Conservation (phyloP, 805 yeast genomes). For the Saturnispora sekii region DNA sequence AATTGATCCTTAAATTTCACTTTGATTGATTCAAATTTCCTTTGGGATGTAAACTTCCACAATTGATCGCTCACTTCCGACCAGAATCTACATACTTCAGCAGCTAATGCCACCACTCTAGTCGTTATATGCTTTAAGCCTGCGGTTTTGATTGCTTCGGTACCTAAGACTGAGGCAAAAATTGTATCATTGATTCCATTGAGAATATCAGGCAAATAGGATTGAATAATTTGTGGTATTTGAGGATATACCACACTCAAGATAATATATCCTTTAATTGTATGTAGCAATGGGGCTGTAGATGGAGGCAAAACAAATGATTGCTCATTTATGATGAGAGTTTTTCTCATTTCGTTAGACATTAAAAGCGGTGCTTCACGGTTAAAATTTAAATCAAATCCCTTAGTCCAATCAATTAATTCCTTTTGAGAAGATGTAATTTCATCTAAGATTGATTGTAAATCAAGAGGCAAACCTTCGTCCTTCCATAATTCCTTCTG, state of each 20-base stretch:
- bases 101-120: conserved; percentile 57
- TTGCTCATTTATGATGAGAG: conserved; percentile 38
- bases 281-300: conserved; percentile 29
- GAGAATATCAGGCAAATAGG: conserved; percentile 30
- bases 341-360: conserved; percentile 18
- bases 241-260: conserved; percentile 47
- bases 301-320: conserved; percentile 53
- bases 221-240: conserved; percentile 25
- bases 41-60: conserved; percentile 16
- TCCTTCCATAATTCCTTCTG: conserved; percentile 80
- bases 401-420: conserved; percentile 39
- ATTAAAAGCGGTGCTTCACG: conserved; percentile 8
- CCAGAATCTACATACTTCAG: conserved; percentile 50
- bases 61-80: conserved; percentile 18
- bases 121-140: conserved; percentile 68
- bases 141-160: conserved; percentile 68
- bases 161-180: conserved; percentile 55
- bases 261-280: conserved; percentile 44
- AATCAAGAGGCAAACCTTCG: conserved; percentile 37
- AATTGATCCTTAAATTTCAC: conserved; percentile 49
- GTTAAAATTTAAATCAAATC: conserved; percentile 21
- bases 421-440: conserved; percentile 37
- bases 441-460: conserved; percentile 43
- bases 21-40: conserved; percentile 31
- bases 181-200: conserved; percentile 44